Evolutionary conservation across 352 stramenopile genomes (phyloP).

Genomic region (Aphanomyces invadans): DNA sequence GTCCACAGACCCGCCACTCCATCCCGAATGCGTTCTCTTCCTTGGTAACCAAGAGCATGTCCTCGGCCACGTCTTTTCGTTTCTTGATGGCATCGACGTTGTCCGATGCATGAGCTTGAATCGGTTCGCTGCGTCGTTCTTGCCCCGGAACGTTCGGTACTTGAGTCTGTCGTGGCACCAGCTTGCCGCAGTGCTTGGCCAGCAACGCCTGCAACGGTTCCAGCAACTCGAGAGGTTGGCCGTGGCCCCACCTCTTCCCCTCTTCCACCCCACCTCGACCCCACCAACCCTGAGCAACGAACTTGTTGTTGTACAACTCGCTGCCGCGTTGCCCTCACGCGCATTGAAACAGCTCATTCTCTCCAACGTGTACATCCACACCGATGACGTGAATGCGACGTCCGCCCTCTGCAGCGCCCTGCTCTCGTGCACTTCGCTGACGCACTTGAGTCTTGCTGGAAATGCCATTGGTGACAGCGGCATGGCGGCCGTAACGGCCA

Average conservation of each 20-base stretch:
- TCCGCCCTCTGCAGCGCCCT: constrained; percentile 25
- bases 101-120: constrained; percentile 25
- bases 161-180: constrained; percentile 20
- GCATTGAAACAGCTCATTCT: constrained; percentile 26
- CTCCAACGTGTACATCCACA: constrained; percentile 28
- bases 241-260: constrained; percentile 12
- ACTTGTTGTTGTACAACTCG: constrained; percentile 22
- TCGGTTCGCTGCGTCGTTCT: constrained; percentile 17
- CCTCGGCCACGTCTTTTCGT: constrained; percentile 27
- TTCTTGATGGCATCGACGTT: constrained; percentile 24
- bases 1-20: not conserved
- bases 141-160: constrained; percentile 27
- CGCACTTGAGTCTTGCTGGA: constrained; percentile 26
- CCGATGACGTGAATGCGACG: constrained; percentile 25
- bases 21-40: constrained; percentile 22
- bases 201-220: constrained; percentile 9
- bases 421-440: constrained; percentile 20
- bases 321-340: constrained; percentile 2
- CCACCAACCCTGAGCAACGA: constrained; percentile 20
- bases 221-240: constrained; percentile 26
- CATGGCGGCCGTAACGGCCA: constrained; percentile 23
- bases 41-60: constrained; percentile 47
- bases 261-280: not conserved
- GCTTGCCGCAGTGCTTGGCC: constrained; percentile 5
- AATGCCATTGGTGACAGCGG: constrained; percentile 31